Base-by-base conservation (phyloP, 768 basidiomycete genomes). In the Sarcomyxa edulis region DNA sequence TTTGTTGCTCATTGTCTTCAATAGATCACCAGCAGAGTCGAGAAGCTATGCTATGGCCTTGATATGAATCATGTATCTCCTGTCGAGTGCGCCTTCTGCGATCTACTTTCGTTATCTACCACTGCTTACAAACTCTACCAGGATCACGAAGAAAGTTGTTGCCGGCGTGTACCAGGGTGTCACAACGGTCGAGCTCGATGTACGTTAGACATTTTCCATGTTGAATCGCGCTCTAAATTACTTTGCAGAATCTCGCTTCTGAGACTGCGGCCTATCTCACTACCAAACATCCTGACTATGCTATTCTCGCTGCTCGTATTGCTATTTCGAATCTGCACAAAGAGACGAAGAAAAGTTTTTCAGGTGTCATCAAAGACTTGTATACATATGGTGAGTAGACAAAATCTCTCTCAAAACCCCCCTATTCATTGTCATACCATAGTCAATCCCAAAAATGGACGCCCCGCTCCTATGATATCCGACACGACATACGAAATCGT, bases 261-360 rank as follows among this genome's bases (percentile, higher is more conserved):
- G 94, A 97, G 66, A 99, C 96, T 3, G 93, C 96, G 7, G 96
- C 96, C 0, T 97, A 84, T 59, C 80, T 98, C 45, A 98, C 96
- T 4, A 98, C 95, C 19, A 92, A 90, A 49, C 92, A 94, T 55
- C 93, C 95, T 6, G 96, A 99, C 58, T 99, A 99, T 52, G 96
- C 96, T 18, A 82, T 98, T 44, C 89, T 99, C 46, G 96, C 96
- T 5, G 96, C 96, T 15, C 91, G 96, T 42, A 98, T 99, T 38
- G 96, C 96, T 40, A 92, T 99, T 52, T 97, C 95, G 34, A 99
- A 98, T 58, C 68, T 98, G 8, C 96, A 99, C 76, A 98, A 99
- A 55, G 95, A 99, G 66, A 98, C 96, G 12, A 97, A 93, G 69
- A 98, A 98, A 72, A 88, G 68, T 50, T 98, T 99, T 59, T 92